A percentile compares a stretch with the other conserved stretches of the same genome.
phyloP scores from a whole-genome alignment of 305 asterid genomes.

The Euphrasia arctica region DNA sequence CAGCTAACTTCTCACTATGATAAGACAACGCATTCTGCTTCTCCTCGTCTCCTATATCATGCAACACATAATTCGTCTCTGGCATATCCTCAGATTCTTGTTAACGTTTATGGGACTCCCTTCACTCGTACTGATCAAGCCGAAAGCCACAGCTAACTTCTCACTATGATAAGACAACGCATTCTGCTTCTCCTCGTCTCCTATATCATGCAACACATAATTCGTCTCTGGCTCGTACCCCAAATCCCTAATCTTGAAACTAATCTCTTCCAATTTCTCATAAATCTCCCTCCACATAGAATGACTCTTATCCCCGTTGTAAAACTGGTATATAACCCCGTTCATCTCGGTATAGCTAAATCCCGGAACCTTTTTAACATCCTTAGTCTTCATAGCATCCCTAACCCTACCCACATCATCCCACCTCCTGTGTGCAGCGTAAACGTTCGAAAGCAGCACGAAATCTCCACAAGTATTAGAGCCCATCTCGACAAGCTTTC shows the following conservation, averaged over 20 bases:
- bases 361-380: conserved; percentile 81
- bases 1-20: conserved; percentile 94
- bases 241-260: conserved; percentile 40
- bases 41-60: conserved; percentile 87
- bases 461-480: conserved; percentile 78
- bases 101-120: conserved; percentile 55
- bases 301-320: conserved; percentile 67
- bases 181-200: conserved; percentile 87
- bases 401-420: conserved; percentile 76
- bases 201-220: conserved; percentile 85
- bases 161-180: conserved; percentile 83
- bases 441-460: conserved; percentile 76
- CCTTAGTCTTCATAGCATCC: conserved; percentile 64
- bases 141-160: conserved; percentile 87
- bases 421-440: conserved; percentile 86
- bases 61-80: conserved; percentile 72
- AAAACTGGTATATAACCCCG: conserved; percentile 54
- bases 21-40: conserved; percentile 77
- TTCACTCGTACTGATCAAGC: conserved; percentile 55
- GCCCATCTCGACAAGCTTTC: conserved; percentile 82
- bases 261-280: conserved; percentile 67
- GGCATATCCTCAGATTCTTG: conserved; percentile 93
- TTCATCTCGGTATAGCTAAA: conserved; percentile 72
- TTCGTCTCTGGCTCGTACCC: conserved; percentile 80
- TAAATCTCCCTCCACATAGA: conserved; percentile 56